Conservation (phyloP, 2,329 filamentous ascomycete genomes). For the Microdochium paspali region DNA sequence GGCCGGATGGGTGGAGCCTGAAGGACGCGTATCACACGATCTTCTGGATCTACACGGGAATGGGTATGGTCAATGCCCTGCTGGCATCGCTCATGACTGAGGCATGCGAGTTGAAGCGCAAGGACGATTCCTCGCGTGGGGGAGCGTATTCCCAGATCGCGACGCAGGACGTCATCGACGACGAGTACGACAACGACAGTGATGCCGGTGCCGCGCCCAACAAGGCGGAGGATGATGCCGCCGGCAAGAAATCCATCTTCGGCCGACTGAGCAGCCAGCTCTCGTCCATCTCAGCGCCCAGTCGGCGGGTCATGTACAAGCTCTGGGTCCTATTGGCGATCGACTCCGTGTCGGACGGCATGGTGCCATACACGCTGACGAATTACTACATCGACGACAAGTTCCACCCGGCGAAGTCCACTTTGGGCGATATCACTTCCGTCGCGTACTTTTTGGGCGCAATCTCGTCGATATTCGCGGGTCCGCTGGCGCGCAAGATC, state of each 20-base stretch:
- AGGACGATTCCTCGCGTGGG: slow-evolving; percentile 13
- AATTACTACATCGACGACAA: slow-evolving; percentile 49
- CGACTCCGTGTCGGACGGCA: slow-evolving; percentile 57
- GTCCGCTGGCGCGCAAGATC: slow-evolving; percentile 45
- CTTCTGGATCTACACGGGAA: slow-evolving; percentile 48
- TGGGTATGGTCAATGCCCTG: slow-evolving; percentile 41
- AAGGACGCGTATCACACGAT: slow-evolving; percentile 44
- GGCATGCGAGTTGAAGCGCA: slow-evolving; percentile 35
- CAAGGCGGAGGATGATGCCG: slow-evolving; percentile 4
- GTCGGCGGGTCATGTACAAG: slow-evolving; percentile 50
- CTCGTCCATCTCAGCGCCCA: slow-evolving; percentile 46
- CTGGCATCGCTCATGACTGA: slow-evolving; percentile 35
- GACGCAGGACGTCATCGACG: slow-evolving; percentile 8
- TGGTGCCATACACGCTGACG: slow-evolving; percentile 48
- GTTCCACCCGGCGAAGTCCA: slow-evolving; percentile 44
- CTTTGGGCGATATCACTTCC: slow-evolving; percentile 50
- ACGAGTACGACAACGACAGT: slow-evolving; percentile 3
- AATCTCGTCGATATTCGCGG: slow-evolving; percentile 45
- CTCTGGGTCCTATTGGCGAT: slow-evolving; percentile 56
- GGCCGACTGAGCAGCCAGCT: slow-evolving; percentile 26
- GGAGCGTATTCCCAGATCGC: slow-evolving; percentile 12
- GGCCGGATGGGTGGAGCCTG: slow-evolving; percentile 35
- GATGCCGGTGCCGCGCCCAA: neutral
- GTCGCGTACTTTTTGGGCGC: slow-evolving; percentile 43
- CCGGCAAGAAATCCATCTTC: slow-evolving; percentile 4